Evolutionary conservation across 2,329 filamentous ascomycete species (phyloP), one percentile per base, ranked within the genome.

Genomic region (Calonectria honghensis): DNA sequence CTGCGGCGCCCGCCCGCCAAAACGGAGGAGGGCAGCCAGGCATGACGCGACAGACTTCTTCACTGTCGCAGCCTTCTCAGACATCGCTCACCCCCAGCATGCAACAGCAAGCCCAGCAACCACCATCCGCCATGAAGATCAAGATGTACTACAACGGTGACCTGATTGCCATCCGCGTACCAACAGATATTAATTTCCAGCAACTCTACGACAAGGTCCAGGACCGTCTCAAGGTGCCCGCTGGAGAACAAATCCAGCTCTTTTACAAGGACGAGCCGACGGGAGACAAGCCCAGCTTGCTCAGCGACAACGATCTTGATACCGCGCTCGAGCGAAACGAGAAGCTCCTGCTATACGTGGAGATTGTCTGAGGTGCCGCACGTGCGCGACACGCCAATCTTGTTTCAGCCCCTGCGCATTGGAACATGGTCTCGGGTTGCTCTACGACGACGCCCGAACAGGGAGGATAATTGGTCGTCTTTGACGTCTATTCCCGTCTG

Each of bases 61-160:
- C 79, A 20, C 69, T 81, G 27, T 79, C 79, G 29, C 80, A 81
- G 57, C 78, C 89, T 7, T 90, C 89, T 0, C 89, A 91, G 65
- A 90, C 89, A 48, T 77, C 78, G 27, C 70, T 93, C 90, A 7
- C 84, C 13, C 88, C 88, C 0, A 88, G 86, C 24, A 83, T 89
- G 67, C 86, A 85, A 16, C 75, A 79, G 29, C 78, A 79, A 14
- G 75, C 75, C 29, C 80, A 78, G 66, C 86, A 88, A 70, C 83
- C 85, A 41, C 82, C 86, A 9, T 86, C 89, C 10, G 90, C 92
- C 4, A 93, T 98, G 88, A 98, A 98, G 85, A 94, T 98, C 83
- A 98, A 98, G 87, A 94, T 98, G 69, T 97, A 95, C 87, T 98
- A 95, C 87, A 94, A 96, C 78, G 94, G 96, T 75, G 96, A 98